These are phyloP conservation scores for Sporothrix dimorphospora DNA, from an alignment of 2,329 filamentous ascomycete genomes.

Conservation along the genomic window DNA sequence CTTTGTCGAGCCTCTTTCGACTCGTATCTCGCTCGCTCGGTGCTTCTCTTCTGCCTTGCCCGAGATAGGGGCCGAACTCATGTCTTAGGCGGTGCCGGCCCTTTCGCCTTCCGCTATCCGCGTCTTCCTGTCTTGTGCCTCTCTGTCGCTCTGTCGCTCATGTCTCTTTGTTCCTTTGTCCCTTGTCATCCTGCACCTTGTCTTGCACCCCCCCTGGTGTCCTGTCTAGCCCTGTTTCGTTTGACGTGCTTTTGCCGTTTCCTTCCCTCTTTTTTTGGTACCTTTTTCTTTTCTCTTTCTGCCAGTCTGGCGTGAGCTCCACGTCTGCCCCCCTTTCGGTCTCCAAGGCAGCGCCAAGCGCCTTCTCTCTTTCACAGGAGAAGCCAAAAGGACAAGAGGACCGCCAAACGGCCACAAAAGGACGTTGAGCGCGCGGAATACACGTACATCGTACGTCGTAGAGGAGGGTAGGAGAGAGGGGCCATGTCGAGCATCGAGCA, in stretches of 20 bases:
- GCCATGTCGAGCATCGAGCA: not conserved
- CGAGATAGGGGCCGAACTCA: not conserved
- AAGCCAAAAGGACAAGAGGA: not conserved
- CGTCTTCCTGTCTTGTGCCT: too few species aligned
- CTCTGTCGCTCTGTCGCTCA: not conserved
- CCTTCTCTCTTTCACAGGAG: not conserved
- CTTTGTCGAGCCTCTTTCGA: not conserved
- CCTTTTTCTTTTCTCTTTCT: not conserved
- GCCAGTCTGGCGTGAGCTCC: slow-evolving; percentile 14
- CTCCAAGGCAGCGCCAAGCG: not conserved
- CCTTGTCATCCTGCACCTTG: not conserved
- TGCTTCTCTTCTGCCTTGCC: slow-evolving; percentile 1
- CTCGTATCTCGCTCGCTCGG: not conserved
- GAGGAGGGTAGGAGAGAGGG: not conserved
- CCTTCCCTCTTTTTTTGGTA: not conserved
- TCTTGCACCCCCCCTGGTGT: not conserved
- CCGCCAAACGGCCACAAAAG: slow-evolving; percentile 4
- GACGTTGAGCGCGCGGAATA: not conserved
- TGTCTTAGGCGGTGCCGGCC: not conserved
- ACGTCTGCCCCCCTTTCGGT: not conserved
- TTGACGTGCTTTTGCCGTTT: slow-evolving; percentile 9
- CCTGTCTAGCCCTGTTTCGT: slow-evolving; percentile 16
- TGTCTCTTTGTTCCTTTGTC: not conserved
- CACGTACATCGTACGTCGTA: not conserved
- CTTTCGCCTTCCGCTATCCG: not conserved